Percentiles rank a stretch among this genome's conserved stretches.
Conservation (phyloP, 2,329 filamentous ascomycete genomes). For the Fusarium liriodendri region DNA sequence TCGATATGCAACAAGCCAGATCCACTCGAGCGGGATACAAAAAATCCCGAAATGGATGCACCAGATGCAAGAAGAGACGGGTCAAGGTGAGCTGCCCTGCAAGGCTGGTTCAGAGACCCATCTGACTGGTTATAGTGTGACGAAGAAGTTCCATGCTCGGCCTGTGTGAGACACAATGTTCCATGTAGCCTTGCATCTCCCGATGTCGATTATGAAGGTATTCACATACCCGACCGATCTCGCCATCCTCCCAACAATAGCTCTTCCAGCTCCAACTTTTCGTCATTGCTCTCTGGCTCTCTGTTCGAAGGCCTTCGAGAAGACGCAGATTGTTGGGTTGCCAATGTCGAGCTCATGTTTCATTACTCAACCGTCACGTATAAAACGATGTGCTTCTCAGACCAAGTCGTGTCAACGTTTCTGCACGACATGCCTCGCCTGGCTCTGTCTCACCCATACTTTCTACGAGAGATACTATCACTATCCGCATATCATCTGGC, state of each 20-base stretch:
- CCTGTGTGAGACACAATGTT: slow-evolving; percentile 25
- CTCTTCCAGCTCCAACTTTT: neutral
- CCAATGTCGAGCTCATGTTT: slow-evolving; percentile 28
- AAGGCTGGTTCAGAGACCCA: neutral
- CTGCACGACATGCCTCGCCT: slow-evolving; percentile 27
- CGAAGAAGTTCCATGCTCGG: slow-evolving; percentile 22
- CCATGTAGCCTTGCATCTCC: slow-evolving; percentile 20
- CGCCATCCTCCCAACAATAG: slow-evolving; percentile 5
- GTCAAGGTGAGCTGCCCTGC: slow-evolving; percentile 13
- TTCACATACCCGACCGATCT: neutral
- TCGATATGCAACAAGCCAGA: neutral
- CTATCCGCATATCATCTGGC: slow-evolving; percentile 33
- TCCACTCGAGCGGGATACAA: slow-evolving; percentile 29
- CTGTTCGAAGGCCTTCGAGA: slow-evolving; percentile 3
- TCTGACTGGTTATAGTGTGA: slow-evolving; percentile 14
- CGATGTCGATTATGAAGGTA: neutral
- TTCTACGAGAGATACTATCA: slow-evolving; percentile 28
- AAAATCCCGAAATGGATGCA: slow-evolving; percentile 33
- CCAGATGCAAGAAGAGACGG: slow-evolving; percentile 25
- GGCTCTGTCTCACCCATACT: slow-evolving; percentile 26
- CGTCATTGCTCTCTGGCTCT: slow-evolving; percentile 15
- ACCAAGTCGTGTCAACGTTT: slow-evolving; percentile 11
- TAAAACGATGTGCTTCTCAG: slow-evolving; percentile 25
- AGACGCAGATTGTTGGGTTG: slow-evolving; percentile 24
- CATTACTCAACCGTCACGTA: slow-evolving; percentile 35